Conservation (phyloP, 2,329 filamentous ascomycete genomes). For the Rasamsonia emersonii region DNA sequence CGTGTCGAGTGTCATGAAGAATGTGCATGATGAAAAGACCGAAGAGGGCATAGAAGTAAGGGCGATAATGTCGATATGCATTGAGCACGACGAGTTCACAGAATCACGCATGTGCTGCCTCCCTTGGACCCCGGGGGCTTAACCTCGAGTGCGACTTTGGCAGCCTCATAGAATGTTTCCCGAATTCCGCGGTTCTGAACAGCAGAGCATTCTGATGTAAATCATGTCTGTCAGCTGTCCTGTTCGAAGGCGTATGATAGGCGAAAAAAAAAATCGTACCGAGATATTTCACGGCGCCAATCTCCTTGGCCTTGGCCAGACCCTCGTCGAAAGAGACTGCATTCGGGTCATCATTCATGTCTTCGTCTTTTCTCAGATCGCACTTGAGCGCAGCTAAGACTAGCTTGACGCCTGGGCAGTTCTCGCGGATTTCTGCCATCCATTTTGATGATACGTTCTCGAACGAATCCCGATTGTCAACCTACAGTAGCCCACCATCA, state of each 20-base stretch:
- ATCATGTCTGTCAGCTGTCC: not conserved
- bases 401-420: conserved; percentile 90
- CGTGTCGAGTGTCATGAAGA: conserved; percentile 1
- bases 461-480: conserved; percentile 91
- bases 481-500: conserved; percentile 29
- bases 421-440: conserved; percentile 96
- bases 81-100: conserved; percentile 14
- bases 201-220: conserved; percentile 75
- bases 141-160: conserved; percentile 70
- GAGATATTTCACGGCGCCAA: conserved; percentile 87
- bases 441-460: conserved; percentile 99
- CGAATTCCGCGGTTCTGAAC: conserved; percentile 98
- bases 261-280: conserved; percentile 38
- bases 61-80: conserved; percentile 5
- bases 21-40: conserved; percentile 7
- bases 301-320: conserved; percentile 80
- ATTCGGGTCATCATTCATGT: conserved; percentile 55
- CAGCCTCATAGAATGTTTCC: conserved; percentile 96
- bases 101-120: conserved; percentile 28
- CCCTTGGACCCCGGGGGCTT: conserved; percentile 31
- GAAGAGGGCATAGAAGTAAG: too few species aligned
- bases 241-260: not conserved
- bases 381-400: conserved; percentile 95
- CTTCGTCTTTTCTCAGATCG: conserved; percentile 77
- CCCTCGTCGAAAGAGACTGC: conserved; percentile 83